A percentile compares a stretch with the other conserved stretches of the same genome.
phyloP scores from a whole-genome alignment of 2,329 filamentous ascomycete genomes.

The Pezicula rhizophila region DNA sequence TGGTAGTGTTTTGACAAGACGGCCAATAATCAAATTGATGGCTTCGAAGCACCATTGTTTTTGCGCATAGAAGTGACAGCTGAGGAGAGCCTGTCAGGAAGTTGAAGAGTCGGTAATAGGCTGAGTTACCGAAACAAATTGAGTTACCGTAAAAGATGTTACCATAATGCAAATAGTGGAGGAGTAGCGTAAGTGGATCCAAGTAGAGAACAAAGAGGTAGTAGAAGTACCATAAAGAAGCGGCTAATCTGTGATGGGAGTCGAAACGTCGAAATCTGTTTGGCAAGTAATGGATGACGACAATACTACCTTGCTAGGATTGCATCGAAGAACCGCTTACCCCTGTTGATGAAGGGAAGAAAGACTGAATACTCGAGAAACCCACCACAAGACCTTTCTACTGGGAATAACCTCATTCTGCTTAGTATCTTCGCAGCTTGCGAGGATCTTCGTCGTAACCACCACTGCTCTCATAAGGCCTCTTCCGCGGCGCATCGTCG shows the following conservation, averaged over 20 bases:
- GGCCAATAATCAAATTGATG: no score
- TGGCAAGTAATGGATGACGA: conserved; percentile 15
- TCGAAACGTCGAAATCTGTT: conserved; percentile 2
- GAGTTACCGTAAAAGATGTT: conserved; percentile 1
- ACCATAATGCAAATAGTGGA: conserved; percentile 12
- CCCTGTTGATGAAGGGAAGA: conserved; percentile 30
- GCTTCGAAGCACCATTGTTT: no score
- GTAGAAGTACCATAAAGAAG: background rate
- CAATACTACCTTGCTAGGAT: conserved; percentile 26
- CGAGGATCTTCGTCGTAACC: conserved; percentile 75
- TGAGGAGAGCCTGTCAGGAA: background rate
- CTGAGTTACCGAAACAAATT: conserved; percentile 8
- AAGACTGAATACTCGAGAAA: conserved; percentile 36
- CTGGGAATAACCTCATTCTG: conserved; percentile 25
- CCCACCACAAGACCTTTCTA: conserved; percentile 38
- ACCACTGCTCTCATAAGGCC: conserved; percentile 53
- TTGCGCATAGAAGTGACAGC: no score
- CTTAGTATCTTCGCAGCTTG: conserved; percentile 59
- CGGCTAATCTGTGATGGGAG: background rate
- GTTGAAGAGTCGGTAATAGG: conserved; percentile 7
- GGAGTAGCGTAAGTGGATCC: background rate
- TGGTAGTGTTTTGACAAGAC: no score
- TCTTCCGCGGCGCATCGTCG: conserved; percentile 46
- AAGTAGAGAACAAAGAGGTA: background rate
- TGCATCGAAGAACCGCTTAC: conserved; percentile 29